Conservation (phyloP, 2,329 filamentous ascomycete genomes). For the Geoglossum cookeanum region DNA sequence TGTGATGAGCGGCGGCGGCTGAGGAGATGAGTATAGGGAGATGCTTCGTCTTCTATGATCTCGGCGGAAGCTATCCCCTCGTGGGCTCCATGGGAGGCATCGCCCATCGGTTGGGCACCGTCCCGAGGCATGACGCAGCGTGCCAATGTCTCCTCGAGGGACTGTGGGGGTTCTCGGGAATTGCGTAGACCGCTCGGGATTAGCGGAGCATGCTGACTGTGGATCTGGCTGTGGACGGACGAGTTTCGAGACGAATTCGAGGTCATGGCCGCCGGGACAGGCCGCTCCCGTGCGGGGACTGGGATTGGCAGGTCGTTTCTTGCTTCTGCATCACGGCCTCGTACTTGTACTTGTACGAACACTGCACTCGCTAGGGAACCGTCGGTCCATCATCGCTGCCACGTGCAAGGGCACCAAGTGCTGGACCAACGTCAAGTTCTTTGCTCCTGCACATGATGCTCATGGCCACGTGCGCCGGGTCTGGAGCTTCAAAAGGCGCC, state of each 20-base stretch:
- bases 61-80: constrained; percentile 20
- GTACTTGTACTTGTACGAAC: not conserved
- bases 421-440: not conserved
- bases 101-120: not conserved
- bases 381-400: not conserved
- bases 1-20: constrained; percentile 8
- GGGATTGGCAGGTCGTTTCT: not conserved
- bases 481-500: not conserved
- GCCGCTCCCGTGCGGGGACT: not conserved
- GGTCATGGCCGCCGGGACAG: not conserved
- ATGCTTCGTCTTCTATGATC: constrained; percentile 19
- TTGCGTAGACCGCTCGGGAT: constrained; percentile 23
- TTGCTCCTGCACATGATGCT: not conserved
- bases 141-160: constrained; percentile 14
- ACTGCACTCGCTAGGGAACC: not conserved
- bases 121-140: not conserved
- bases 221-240: not conserved
- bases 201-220: constrained; percentile 17
- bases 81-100: not conserved
- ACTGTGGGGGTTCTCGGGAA: constrained; percentile 23
- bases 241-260: not conserved
- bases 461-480: too few relatives aligned
- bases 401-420: not conserved
- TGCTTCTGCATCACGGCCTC: not conserved
- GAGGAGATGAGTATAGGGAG: constrained; percentile 9